A percentile compares a stretch with the other conserved stretches of the same genome.
These are phyloP conservation scores for Geranium brycei DNA, from an alignment of 345 rosid species.

Conservation along the genomic window DNA sequence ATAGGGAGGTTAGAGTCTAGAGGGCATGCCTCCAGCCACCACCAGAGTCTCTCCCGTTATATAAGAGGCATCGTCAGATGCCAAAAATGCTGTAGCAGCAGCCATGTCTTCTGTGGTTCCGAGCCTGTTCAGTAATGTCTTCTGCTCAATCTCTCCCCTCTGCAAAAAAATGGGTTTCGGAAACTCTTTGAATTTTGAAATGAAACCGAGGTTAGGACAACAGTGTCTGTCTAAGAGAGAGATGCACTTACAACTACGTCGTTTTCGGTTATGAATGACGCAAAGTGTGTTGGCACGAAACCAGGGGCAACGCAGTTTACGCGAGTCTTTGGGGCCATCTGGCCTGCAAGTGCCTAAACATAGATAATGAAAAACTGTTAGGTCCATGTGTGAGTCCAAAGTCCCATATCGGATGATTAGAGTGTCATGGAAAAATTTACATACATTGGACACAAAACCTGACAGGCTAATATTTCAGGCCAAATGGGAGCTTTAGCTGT, in stretches of 20 bases:
- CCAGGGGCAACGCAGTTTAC: slow-evolving; percentile 85
- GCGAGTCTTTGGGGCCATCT: slow-evolving; percentile 73
- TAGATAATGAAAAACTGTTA: background rate
- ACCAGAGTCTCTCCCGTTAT: slow-evolving; percentile 71
- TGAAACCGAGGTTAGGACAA: background rate
- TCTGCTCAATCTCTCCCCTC: slow-evolving; percentile 39
- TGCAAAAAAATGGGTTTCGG: slow-evolving; percentile 9
- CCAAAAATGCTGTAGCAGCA: slow-evolving; percentile 59
- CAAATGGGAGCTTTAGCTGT: too few species aligned
- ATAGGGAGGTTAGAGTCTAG: slow-evolving; percentile 38
- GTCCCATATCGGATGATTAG: too few species aligned
- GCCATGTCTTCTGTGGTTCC: slow-evolving; percentile 75
- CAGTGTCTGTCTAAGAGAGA: background rate
- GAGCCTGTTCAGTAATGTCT: slow-evolving; percentile 54
- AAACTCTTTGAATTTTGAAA: background rate
- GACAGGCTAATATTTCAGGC: too few species aligned
- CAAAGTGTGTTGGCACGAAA: slow-evolving; percentile 76
- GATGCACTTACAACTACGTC: slow-evolving; percentile 34
- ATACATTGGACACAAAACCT: too few species aligned
- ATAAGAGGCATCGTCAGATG: slow-evolving; percentile 66
- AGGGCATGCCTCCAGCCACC: slow-evolving; percentile 71
- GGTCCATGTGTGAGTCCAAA: too few species aligned
- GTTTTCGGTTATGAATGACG: slow-evolving; percentile 38
- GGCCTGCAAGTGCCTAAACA: slow-evolving; percentile 69
- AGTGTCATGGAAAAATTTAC: too few species aligned